phyloP scores from a whole-genome alignment of 805 yeast genomes.

The Yarrowia keelungensis region DNA sequence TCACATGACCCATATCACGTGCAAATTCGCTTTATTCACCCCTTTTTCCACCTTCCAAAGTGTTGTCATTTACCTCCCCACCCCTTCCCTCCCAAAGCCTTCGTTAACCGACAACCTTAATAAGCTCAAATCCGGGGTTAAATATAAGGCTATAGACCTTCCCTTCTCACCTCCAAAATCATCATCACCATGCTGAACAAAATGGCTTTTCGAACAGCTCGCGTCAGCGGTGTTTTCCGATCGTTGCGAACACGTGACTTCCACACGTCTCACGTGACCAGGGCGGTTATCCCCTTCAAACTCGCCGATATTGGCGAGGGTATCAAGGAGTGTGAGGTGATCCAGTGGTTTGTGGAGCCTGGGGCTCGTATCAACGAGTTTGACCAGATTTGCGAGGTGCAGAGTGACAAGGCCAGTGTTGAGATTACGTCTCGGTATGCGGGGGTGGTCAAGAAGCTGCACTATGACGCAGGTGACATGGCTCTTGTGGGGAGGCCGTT shows the following conservation, averaged over 20 bases:
- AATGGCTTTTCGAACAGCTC: conserved; percentile 39
- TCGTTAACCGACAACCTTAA: conserved; percentile 37
- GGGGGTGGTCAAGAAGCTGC: conserved; percentile 49
- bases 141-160: background rate
- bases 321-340: conserved; percentile 51
- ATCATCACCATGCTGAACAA: conserved; percentile 21
- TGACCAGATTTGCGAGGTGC: conserved; percentile 51
- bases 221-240: background rate
- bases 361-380: conserved; percentile 50
- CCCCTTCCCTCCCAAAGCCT: conserved; percentile 30
- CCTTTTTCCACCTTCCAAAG: too few species aligned
- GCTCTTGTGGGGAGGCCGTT: conserved; percentile 50
- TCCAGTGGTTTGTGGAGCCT: conserved; percentile 52
- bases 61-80: background rate
- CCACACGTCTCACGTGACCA: background rate
- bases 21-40: too few species aligned
- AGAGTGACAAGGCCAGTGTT: conserved; percentile 51
- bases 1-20: too few species aligned
- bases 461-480: conserved; percentile 51
- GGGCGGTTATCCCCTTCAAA: conserved; percentile 46
- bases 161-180: background rate
- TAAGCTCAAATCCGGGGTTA: conserved; percentile 38
- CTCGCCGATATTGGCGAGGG: conserved; percentile 52
- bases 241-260: background rate
- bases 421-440: conserved; percentile 50